Conservation (phyloP, 2,329 filamentous ascomycete species). For the Colletotrichum limetticola region DNA sequence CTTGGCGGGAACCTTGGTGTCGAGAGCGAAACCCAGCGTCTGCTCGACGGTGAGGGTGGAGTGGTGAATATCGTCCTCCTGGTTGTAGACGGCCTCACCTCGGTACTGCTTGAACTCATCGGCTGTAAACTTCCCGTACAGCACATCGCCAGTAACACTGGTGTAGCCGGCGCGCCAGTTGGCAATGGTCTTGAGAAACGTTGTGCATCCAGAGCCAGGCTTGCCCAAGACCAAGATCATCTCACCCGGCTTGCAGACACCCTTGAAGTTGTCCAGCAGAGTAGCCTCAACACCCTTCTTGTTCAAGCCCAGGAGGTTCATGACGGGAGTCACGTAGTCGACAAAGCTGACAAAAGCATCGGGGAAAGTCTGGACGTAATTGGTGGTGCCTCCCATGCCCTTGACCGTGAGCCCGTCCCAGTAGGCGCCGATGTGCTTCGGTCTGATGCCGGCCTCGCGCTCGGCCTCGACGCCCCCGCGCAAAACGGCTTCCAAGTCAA, state of each 20-base stretch:
- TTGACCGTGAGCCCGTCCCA: constrained; percentile 83
- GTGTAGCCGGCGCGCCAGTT: constrained; percentile 72
- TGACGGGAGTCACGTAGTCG: constrained; percentile 75
- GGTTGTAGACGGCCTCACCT: constrained; percentile 87
- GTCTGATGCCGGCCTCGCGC: constrained; percentile 79
- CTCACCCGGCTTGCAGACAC: constrained; percentile 81
- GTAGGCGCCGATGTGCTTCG: constrained; percentile 82
- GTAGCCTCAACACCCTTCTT: constrained; percentile 78
- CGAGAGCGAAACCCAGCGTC: constrained; percentile 85
- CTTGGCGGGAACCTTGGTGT: constrained; percentile 86
- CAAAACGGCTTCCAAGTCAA: constrained; percentile 80
- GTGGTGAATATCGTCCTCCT: constrained; percentile 87
- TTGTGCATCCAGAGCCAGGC: constrained; percentile 78
- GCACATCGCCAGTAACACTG: constrained; percentile 72
- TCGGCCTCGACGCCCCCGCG: constrained; percentile 78
- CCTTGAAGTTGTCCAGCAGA: constrained; percentile 78
- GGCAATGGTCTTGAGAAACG: constrained; percentile 74
- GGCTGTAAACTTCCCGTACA: constrained; percentile 79
- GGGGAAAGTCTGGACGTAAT: constrained; percentile 80
- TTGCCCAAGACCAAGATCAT: constrained; percentile 87
- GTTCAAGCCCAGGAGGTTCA: constrained; percentile 71
- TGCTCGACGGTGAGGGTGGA: constrained; percentile 89
- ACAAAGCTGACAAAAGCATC: constrained; percentile 82
- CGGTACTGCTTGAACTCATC: constrained; percentile 80
- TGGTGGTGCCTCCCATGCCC: constrained; percentile 79